These are phyloP conservation scores for Pichia sp. DNA, from an alignment of 1,139 yeast species.

Conservation along the genomic window DNA sequence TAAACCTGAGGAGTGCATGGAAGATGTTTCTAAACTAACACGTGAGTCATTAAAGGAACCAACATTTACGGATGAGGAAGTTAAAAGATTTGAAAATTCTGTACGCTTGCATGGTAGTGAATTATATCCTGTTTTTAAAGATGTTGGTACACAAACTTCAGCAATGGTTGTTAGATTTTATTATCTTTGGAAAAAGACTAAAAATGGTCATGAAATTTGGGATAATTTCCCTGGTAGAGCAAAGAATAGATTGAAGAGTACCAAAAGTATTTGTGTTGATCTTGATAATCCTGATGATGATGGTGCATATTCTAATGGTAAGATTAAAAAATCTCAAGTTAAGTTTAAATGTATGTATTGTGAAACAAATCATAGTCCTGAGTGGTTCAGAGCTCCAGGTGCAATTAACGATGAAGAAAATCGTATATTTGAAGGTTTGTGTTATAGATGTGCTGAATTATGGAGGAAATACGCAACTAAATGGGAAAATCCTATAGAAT, in stretches of 20 bases:
- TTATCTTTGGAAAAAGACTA: slow-evolving; percentile 86
- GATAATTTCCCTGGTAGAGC: slow-evolving; percentile 72
- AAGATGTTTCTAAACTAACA: slow-evolving; percentile 39
- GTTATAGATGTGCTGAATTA: slow-evolving; percentile 78
- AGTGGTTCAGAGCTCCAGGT: slow-evolving; percentile 75
- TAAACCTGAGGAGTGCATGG: slow-evolving; percentile 42
- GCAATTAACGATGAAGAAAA: slow-evolving; percentile 23
- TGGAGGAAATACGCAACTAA: slow-evolving; percentile 88
- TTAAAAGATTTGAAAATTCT: slow-evolving; percentile 66
- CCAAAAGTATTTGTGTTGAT: slow-evolving; percentile 28
- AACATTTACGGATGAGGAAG: slow-evolving; percentile 57
- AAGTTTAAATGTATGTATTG: slow-evolving; percentile 62
- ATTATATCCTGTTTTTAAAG: slow-evolving; percentile 61
- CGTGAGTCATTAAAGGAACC: slow-evolving; percentile 68
- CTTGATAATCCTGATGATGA: slow-evolving; percentile 64
- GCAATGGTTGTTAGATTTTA: slow-evolving; percentile 80
- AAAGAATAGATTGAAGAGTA: slow-evolving; percentile 45
- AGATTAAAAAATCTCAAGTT: slow-evolving; percentile 35
- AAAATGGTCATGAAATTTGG: slow-evolving; percentile 71
- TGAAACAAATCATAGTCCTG: slow-evolving; percentile 42
- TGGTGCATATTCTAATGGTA: slow-evolving; percentile 54
- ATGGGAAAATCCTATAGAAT: slow-evolving; percentile 82
- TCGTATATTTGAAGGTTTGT: slow-evolving; percentile 46
- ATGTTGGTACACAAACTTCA: slow-evolving; percentile 62
- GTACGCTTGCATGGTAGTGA: slow-evolving; percentile 75